Base-by-base conservation (phyloP, 345 rosid species). In the Bruguiera sexangula region DNA sequence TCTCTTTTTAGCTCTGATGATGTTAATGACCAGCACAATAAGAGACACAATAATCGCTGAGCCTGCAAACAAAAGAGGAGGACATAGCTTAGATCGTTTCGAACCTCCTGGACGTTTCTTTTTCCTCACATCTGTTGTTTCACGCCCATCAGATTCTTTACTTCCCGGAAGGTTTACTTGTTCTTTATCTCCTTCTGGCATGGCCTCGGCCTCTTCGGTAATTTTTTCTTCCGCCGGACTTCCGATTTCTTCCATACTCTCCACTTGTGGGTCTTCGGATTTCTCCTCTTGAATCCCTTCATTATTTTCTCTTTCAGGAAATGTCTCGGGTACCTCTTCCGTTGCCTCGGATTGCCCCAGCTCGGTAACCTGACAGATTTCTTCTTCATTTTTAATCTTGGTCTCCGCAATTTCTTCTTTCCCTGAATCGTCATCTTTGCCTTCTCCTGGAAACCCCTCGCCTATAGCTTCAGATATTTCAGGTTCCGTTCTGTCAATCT, bases 11-110 rank as follows among this genome's bases (percentile, higher is more conserved):
- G 83, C 68, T 80, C 82, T 85, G 66, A 82, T 78, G 16, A 79
- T 65, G 60, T 57, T 59, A 43, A 86, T 67, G 57, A 81, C 85
- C 51, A 90, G 15, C 65, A 85, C 93, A 71, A 88, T 76, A 64
- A 90, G 75, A 62, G 91, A 80, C 65, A 82, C 79, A 24, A 88
- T 70, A 15, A 88, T 58, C n/a, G 87, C 72, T 46, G 91, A 90
- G 56, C 91, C 93, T 58, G 91, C 90, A 3, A 84, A 59, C 46
- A 75, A 37, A 46, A 66, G 37, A 68, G 85, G 83, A 64, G 46
- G 58, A 46, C 75, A 55, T 20, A 80, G 63, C 76, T 78, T 82
- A 18, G 26, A 31, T 62, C 65, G 62, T 71, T 37, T 79, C 0
- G 50, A 7, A 59, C 2, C 66, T 43, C 6, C 52, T 21, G 16